These are phyloP conservation scores for Ilex asprella DNA, from an alignment of 257 asterid genomes.

Conservation along the genomic window DNA sequence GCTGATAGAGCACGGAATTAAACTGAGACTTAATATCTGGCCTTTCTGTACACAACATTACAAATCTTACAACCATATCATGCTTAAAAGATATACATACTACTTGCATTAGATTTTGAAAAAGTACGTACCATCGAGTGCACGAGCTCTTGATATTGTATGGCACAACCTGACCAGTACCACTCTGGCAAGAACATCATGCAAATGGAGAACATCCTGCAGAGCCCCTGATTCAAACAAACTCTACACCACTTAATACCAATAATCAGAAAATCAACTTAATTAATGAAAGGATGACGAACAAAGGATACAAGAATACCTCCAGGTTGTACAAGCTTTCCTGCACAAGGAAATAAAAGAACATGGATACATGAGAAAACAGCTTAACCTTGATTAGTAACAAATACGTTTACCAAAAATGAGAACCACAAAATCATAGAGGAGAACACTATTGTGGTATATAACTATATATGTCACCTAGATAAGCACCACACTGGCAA, in stretches of 20 bases:
- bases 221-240: conserved; percentile 75
- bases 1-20: conserved; percentile 82
- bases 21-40: conserved; percentile 84
- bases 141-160: conserved; percentile 82
- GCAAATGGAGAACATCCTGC: conserved; percentile 95
- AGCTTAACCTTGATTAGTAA: background rate
- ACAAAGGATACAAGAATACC: conserved; percentile 45
- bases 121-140: conserved; percentile 65
- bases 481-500: too few species aligned
- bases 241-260: conserved; percentile 20
- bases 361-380: conserved; percentile 20
- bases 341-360: conserved; percentile 40
- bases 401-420: too few species aligned
- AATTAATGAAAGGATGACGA: background rate
- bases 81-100: conserved; percentile 3
- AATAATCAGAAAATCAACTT: background rate
- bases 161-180: conserved; percentile 95
- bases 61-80: conserved; percentile 16
- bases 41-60: conserved; percentile 53
- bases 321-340: conserved; percentile 82
- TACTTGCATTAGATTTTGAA: conserved; percentile 8
- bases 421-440: too few species aligned
- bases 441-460: too few species aligned
- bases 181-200: conserved; percentile 98
- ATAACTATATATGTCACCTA: too few species aligned